phyloP scores from a whole-genome alignment of 2,329 filamentous ascomycete species.

The Arthrocladium fulminans region DNA sequence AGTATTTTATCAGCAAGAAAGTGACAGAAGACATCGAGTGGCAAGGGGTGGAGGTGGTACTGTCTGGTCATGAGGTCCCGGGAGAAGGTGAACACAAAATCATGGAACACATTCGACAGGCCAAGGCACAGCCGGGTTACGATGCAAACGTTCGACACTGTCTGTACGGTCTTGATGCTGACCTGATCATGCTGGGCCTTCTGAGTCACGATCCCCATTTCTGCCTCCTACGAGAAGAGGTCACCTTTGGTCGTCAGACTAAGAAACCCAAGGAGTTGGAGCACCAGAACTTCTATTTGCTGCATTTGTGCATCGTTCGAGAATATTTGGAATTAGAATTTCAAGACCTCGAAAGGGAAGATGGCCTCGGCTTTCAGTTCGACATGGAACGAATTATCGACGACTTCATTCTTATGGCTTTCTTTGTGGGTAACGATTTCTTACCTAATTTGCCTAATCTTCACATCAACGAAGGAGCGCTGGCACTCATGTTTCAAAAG shows the following conservation, averaged over 20 bases:
- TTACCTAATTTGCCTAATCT: conserved; percentile 90
- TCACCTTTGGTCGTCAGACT: conserved; percentile 88
- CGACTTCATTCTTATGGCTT: conserved; percentile 98
- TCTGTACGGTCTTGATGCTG: conserved; percentile 91
- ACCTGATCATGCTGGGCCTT: conserved; percentile 96
- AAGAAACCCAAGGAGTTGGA: conserved; percentile 92
- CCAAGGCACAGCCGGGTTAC: conserved; percentile 89
- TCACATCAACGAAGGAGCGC: conserved; percentile 95
- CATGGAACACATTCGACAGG: conserved; percentile 98
- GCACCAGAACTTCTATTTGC: conserved; percentile 95
- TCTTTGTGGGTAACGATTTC: conserved; percentile 99
- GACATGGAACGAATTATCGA: conserved; percentile 96
- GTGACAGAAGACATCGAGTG: conserved; percentile 93
- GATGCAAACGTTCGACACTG: conserved; percentile 92
- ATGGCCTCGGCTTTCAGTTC: conserved; percentile 65
- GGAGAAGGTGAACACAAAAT: conserved; percentile 99
- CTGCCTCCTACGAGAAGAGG: conserved; percentile 90
- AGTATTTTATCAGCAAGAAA: conserved; percentile 99
- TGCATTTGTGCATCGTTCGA: conserved; percentile 94
- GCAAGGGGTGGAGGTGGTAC: conserved; percentile 91
- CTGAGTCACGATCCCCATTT: conserved; percentile 98
- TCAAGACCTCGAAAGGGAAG: conserved; percentile 73
- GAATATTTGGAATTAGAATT: conserved; percentile 97
- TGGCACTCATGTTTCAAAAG: conserved; percentile 93
- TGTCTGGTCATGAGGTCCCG: conserved; percentile 95